Evolutionary conservation across 176 grass and related monocot species (phyloP), one percentile per base, ranked within the genome.

Genomic region (Zoysia japonica): DNA sequence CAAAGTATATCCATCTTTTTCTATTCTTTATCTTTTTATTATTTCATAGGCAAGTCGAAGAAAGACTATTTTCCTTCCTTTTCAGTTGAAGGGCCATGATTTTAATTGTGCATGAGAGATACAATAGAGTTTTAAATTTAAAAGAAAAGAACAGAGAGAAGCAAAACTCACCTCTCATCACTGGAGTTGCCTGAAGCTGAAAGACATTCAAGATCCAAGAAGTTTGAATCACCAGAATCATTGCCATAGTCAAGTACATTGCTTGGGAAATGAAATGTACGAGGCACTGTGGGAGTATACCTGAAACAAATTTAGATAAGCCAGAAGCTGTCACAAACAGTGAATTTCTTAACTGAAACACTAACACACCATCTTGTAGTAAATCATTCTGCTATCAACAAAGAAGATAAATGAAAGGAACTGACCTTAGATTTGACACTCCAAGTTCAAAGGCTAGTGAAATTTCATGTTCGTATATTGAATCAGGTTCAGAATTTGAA

Each of bases 191-290:
- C 86, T 69, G 86, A 88, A 80, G 77, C 63, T 61, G 86, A 85
- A 38, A 88, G 77, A 40, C 81, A 88, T 56, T 85, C 87, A 76
- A 50, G 56, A 88, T 88, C 82, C 71, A 88, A 59, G 67, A 88
- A 88, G 65, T 88, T 88, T 60, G 87, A 88, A 71, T 85, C 82
- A 35, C 87, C 77, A 17, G 87, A 85, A 65, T 47, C 63, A 75
- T 80, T 63, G 65, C 0, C 10, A 80, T 54, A 42, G 11, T 80
- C 40, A 84, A n/a, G 16, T 71, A 59, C 56, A 56, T 36, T 41
- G 50, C 17, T 70, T 71, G 56, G 56, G 47, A 65, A 60, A 59
- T 59, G 65, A 65, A 71, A 49, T 43, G 65, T 19, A 56, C 81
- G 55, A 66, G 77, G 16, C 47, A 37, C 48, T 5, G 11, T 71